Base-by-base conservation (phyloP, 441 rosid species). In the Arabidopsis hybrid region DNA sequence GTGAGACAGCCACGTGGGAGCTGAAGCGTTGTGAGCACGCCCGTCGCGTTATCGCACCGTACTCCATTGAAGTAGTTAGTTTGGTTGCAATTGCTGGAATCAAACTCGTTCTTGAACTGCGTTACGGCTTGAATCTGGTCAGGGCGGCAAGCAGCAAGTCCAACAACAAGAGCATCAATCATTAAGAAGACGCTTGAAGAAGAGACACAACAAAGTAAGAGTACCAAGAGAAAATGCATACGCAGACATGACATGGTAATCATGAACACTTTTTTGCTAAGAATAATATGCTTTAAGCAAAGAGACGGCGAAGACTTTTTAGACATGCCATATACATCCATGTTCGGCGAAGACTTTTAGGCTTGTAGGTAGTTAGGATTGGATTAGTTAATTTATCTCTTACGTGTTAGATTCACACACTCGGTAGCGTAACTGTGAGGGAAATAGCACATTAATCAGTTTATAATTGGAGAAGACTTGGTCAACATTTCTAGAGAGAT, bases 31-130 rank as follows among this genome's bases (percentile, higher is more conserved):
- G 60, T 65, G 66, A 73, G 38, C 2, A 12, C 7, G 17, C 78
- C 66, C 0, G 72, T 73, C 0, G 0, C 1, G 36, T 65, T 73
- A 29, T 65, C 60, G 36, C 78, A 73, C 60, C 3, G 5, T n/a
- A 58, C 60, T 26, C 78, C 78, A 5, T 58, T 29, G 1, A 60
- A 47, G 47, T 26, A 65, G 57, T 65, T 50, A 7, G 9, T 72
- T 1, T 16, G 39, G 50, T 64, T 55, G 65, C 76, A 72, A 4
- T 11, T 3, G 8, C 8, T 0, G 36, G 70, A 42, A 18, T 55
- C 49, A 21, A 72, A 72, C 76, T 72, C 70, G 49, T 35, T 72
- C 39, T 72, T 72, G 65, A 72, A 64, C 11, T 56, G 49, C 2
- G 0, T 2, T 1, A 64, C n/a, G 2, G 50, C 40, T 72, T 64